Evolutionary conservation across 2,329 filamentous ascomycete species (phyloP).

Genomic region (Teratosphaeria zuluensis): DNA sequence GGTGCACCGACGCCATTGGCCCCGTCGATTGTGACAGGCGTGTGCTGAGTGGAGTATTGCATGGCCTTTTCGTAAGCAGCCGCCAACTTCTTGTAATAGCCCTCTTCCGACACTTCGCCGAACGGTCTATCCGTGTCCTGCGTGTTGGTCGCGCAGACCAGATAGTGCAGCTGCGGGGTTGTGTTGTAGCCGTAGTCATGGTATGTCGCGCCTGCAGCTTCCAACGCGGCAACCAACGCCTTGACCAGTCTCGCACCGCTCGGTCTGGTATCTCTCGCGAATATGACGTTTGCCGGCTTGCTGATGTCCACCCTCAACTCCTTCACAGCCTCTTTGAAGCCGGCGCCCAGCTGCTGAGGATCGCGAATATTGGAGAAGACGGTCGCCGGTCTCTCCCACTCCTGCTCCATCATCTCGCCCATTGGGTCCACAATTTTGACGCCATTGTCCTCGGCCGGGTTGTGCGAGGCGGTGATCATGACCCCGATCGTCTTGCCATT

Average conservation of each 20-base stretch:
- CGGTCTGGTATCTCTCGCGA: conserved; percentile 84
- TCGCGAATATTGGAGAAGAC: conserved; percentile 74
- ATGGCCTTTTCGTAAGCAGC: conserved; percentile 78
- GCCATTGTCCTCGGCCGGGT: conserved; percentile 80
- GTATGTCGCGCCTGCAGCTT: conserved; percentile 62
- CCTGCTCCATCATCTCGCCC: conserved; percentile 91
- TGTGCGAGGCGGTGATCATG: conserved; percentile 93
- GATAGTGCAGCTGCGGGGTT: conserved; percentile 95
- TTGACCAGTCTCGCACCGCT: conserved; percentile 76
- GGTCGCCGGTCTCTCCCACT: conserved; percentile 87
- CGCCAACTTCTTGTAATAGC: conserved; percentile 89
- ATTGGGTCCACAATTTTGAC: conserved; percentile 95
- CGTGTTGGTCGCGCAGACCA: conserved; percentile 90
- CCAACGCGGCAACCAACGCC: conserved; percentile 69
- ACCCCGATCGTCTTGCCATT: conserved; percentile 87
- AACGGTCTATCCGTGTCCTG: conserved; percentile 79
- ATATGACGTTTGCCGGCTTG: conserved; percentile 69
- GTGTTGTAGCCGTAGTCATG: conserved; percentile 86
- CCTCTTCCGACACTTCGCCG: conserved; percentile 76
- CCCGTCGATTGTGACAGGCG: conserved; percentile 77
- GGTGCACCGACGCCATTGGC: conserved; percentile 95
- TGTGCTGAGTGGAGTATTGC: conserved; percentile 58
- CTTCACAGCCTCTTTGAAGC: conserved; percentile 66
- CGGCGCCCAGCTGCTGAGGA: conserved; percentile 63
- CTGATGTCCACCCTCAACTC: conserved; percentile 64